phyloP scores from a whole-genome alignment of 2,329 filamentous ascomycete species.

The Cladophialophora carrionii region DNA sequence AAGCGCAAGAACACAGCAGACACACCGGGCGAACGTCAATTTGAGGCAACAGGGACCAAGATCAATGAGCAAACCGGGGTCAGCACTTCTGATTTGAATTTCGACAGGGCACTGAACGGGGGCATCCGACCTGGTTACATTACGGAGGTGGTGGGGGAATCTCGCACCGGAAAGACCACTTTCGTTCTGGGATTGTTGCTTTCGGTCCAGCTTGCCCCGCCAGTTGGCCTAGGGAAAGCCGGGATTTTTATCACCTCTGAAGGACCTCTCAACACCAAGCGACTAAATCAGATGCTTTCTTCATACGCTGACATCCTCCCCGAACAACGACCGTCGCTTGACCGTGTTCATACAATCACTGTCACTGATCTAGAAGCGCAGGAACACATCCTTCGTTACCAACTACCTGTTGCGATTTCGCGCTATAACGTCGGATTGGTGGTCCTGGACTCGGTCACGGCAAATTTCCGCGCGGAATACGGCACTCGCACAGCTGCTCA shows the following conservation, averaged over 20 bases:
- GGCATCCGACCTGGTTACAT: conserved; percentile 80
- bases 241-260: conserved; percentile 95
- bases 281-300: conserved; percentile 76
- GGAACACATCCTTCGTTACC: conserved; percentile 90
- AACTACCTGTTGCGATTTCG: conserved; percentile 81
- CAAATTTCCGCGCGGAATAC: conserved; percentile 90
- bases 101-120: conserved; percentile 74
- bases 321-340: conserved; percentile 64
- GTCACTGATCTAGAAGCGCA: conserved; percentile 91
- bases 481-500: conserved; percentile 47
- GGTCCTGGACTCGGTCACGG: conserved; percentile 87
- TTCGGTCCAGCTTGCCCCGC: conserved; percentile 76
- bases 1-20: conserved; percentile 36
- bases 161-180: conserved; percentile 92
- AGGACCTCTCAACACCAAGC: conserved; percentile 76
- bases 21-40: conserved; percentile 42
- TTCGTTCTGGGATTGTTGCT: conserved; percentile 84
- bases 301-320: conserved; percentile 54
- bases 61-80: conserved; percentile 57
- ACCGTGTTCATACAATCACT: conserved; percentile 76
- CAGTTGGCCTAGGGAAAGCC: conserved; percentile 70
- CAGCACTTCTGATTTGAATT: conserved; percentile 74
- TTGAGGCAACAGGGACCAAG: conserved; percentile 40
- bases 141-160: conserved; percentile 88
- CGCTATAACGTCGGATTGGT: conserved; percentile 78